Conservation (phyloP, 2,329 filamentous ascomycete species). For the Colletotrichum higginsianum region DNA sequence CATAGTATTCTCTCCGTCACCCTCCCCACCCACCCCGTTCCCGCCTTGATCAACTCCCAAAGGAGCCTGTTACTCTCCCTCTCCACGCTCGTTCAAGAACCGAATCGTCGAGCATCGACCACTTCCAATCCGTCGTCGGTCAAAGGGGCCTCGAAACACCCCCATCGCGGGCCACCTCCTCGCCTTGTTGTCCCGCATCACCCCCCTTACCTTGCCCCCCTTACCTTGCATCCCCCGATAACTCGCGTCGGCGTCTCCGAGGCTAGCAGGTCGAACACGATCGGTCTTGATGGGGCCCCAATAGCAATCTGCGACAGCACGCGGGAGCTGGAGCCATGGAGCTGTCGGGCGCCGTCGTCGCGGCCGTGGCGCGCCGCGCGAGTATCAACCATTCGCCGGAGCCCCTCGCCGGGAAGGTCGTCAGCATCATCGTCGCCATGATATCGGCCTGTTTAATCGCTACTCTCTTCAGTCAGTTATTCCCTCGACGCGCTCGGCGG, state of each 20-base stretch:
- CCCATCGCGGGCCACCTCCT: constrained; percentile 6
- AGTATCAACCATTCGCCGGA: constrained; percentile 32
- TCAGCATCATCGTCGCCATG: constrained; percentile 35
- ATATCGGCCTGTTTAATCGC: constrained; percentile 28
- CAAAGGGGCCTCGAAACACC: constrained; percentile 17
- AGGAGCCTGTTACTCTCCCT: neutral
- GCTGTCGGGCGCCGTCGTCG: neutral
- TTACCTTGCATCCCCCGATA: neutral
- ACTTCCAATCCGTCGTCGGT: neutral
- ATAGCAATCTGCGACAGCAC: constrained; percentile 24
- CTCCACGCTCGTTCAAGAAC: neutral
- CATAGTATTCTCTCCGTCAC: constrained; percentile 11
- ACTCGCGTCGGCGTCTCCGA: constrained; percentile 4
- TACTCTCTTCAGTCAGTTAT: constrained; percentile 30
- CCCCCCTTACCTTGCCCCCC: constrained; percentile 5
- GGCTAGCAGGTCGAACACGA: neutral
- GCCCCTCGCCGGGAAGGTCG: constrained; percentile 31
- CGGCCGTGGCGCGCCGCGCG: constrained; percentile 10
- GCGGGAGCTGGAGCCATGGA: constrained; percentile 21
- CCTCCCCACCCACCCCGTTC: neutral
- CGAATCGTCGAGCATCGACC: constrained; percentile 3
- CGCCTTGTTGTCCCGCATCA: neutral
- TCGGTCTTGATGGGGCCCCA: constrained; percentile 25
- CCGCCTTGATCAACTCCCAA: neutral
- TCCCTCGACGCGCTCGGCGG: too few species aligned